Percentiles rank a stretch among this genome's conserved stretches.
Evolutionary conservation across 805 yeast species (phyloP).

Genomic region (Candida dajiaensis): DNA sequence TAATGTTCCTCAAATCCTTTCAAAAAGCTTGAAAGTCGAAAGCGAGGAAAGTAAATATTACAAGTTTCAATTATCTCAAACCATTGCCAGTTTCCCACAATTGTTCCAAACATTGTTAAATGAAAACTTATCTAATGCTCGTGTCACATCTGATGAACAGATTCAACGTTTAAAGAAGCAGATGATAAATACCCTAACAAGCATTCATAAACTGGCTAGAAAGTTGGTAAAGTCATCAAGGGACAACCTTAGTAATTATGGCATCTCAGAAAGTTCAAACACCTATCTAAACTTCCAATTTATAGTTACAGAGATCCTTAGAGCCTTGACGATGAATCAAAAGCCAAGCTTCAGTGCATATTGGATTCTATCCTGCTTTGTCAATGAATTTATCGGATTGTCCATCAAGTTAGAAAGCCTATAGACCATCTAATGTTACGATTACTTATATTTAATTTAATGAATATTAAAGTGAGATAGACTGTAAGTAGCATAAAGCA

Average conservation of each 20-base stretch:
- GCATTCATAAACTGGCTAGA: neutral
- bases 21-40: neutral
- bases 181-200: neutral
- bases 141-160: neutral
- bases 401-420: constrained; percentile 7
- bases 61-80: neutral
- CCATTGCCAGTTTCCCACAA: constrained; percentile 1
- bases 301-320: constrained; percentile 10
- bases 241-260: neutral
- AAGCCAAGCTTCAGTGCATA: constrained; percentile 12
- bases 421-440: neutral
- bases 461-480: too few species aligned
- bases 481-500: too few species aligned
- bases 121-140: neutral
- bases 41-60: neutral
- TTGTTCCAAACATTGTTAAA: neutral
- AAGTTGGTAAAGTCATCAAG: neutral
- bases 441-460: too few species aligned
- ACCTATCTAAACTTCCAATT: constrained; percentile 13
- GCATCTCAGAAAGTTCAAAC: neutral
- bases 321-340: constrained; percentile 9
- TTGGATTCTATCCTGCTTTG: constrained; percentile 17
- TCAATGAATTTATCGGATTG: constrained; percentile 17
- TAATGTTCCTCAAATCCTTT: constrained; percentile 2
- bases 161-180: neutral